phyloP scores from a whole-genome alignment of 768 basidiomycete species.

The Tricholoma flavovirens region DNA sequence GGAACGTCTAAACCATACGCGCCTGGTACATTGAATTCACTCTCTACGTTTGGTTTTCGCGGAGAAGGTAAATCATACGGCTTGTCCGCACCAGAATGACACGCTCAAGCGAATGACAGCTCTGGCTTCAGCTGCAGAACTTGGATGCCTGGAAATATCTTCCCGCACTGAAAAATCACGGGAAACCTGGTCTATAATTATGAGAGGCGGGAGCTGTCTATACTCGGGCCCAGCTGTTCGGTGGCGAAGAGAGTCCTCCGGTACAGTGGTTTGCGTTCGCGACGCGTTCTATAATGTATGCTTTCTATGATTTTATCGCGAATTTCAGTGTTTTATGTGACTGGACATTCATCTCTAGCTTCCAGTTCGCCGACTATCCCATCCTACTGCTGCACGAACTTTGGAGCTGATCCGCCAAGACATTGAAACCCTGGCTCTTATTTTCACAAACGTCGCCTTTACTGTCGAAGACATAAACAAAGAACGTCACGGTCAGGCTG shows the following conservation, averaged over 20 bases:
- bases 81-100: neutral
- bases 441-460: slow-evolving; percentile 68
- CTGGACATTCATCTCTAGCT: slow-evolving; percentile 39
- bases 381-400: slow-evolving; percentile 53
- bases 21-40: slow-evolving; percentile 40
- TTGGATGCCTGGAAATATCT: slow-evolving; percentile 77
- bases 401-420: slow-evolving; percentile 66
- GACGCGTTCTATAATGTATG: slow-evolving; percentile 89
- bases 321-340: neutral
- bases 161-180: slow-evolving; percentile 61
- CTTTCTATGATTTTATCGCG: slow-evolving; percentile 9
- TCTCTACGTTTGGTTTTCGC: slow-evolving; percentile 81
- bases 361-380: slow-evolving; percentile 73
- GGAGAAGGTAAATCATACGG: slow-evolving; percentile 67
- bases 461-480: slow-evolving; percentile 52
- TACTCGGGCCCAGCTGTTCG: slow-evolving; percentile 71
- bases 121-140: slow-evolving; percentile 73
- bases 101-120: slow-evolving; percentile 37
- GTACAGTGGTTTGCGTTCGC: slow-evolving; percentile 78
- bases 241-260: slow-evolving; percentile 66
- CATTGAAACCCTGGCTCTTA: slow-evolving; percentile 66
- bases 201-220: slow-evolving; percentile 67
- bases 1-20: slow-evolving; percentile 71
- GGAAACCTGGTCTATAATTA: slow-evolving; percentile 70
- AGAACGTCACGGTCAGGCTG: slow-evolving; percentile 30